phyloP scores from a whole-genome alignment of 768 basidiomycete species.

The Macrolepiota albuminosa region DNA sequence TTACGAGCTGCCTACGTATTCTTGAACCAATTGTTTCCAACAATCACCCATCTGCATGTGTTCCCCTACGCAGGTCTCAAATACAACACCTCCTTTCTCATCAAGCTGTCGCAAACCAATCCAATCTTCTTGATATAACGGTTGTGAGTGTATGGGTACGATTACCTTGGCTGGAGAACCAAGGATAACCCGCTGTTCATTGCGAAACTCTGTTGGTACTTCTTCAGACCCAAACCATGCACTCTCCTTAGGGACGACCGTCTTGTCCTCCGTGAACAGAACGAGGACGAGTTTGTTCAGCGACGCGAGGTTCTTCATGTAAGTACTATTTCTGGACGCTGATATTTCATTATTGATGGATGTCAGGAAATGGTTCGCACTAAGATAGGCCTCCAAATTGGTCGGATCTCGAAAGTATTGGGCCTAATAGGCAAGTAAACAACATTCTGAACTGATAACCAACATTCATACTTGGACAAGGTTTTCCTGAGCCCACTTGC shows the following conservation, averaged over 20 bases:
- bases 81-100: slow-evolving; percentile 52
- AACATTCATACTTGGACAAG: slow-evolving; percentile 54
- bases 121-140: slow-evolving; percentile 75
- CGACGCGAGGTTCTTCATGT: slow-evolving; percentile 53
- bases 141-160: slow-evolving; percentile 69
- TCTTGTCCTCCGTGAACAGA: slow-evolving; percentile 67
- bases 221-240: slow-evolving; percentile 82
- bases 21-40: slow-evolving; percentile 49
- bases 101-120: slow-evolving; percentile 74
- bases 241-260: slow-evolving; percentile 80
- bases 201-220: slow-evolving; percentile 30
- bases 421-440: slow-evolving; percentile 41
- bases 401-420: slow-evolving; percentile 82
- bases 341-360: slow-evolving; percentile 77
- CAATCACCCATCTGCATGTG: slow-evolving; percentile 73
- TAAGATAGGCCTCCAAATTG: slow-evolving; percentile 53
- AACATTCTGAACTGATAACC: neutral
- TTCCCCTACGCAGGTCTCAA: slow-evolving; percentile 62
- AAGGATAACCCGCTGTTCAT: slow-evolving; percentile 8
- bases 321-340: slow-evolving; percentile 51
- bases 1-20: slow-evolving; percentile 31
- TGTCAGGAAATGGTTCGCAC: slow-evolving; percentile 61
- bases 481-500: slow-evolving; percentile 71
- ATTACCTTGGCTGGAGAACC: slow-evolving; percentile 24
- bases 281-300: slow-evolving; percentile 69